These are phyloP conservation scores for Ploettnerulaceae sp. DNA, from an alignment of 2,329 filamentous ascomycete species.

Conservation along the genomic window DNA sequence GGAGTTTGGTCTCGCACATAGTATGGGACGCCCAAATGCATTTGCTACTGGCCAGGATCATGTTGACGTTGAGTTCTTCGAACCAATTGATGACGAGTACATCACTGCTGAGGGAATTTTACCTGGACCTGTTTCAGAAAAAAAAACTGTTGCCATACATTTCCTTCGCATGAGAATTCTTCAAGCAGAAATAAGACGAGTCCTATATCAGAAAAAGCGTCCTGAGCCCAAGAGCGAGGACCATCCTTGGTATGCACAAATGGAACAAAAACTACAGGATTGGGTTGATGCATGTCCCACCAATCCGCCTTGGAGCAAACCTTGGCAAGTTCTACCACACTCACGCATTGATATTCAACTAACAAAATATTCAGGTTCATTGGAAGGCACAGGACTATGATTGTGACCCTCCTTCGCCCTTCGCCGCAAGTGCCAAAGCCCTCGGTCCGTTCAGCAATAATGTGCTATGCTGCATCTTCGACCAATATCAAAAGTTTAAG, in stretches of 20 bases:
- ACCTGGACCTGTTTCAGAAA: constrained; percentile 66
- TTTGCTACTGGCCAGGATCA: constrained; percentile 79
- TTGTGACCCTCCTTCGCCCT: constrained; percentile 82
- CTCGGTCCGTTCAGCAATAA: constrained; percentile 68
- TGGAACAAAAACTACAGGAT: constrained; percentile 70
- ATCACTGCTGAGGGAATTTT: constrained; percentile 75
- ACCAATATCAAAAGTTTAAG: constrained; percentile 78
- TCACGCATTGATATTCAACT: constrained; percentile 10
- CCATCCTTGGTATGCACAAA: constrained; percentile 81
- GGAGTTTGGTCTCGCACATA: constrained; percentile 84
- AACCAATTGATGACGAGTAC: constrained; percentile 73
- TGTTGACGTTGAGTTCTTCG: constrained; percentile 81
- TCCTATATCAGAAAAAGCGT: constrained; percentile 79
- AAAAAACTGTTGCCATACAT: constrained; percentile 86
- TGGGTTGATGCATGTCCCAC: constrained; percentile 77
- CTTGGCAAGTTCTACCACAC: constrained; percentile 53
- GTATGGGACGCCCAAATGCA: constrained; percentile 79
- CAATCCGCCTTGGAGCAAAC: constrained; percentile 65
- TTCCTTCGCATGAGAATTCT: constrained; percentile 87
- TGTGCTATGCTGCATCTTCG: constrained; percentile 77
- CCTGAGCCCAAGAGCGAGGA: constrained; percentile 70
- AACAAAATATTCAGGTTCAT: constrained; percentile 47
- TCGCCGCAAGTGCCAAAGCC: constrained; percentile 89
- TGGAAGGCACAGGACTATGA: constrained; percentile 76
- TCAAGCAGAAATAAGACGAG: constrained; percentile 82